phyloP scores from a whole-genome alignment of 2,329 filamentous ascomycete species.

The Colletotrichum coccodes region DNA sequence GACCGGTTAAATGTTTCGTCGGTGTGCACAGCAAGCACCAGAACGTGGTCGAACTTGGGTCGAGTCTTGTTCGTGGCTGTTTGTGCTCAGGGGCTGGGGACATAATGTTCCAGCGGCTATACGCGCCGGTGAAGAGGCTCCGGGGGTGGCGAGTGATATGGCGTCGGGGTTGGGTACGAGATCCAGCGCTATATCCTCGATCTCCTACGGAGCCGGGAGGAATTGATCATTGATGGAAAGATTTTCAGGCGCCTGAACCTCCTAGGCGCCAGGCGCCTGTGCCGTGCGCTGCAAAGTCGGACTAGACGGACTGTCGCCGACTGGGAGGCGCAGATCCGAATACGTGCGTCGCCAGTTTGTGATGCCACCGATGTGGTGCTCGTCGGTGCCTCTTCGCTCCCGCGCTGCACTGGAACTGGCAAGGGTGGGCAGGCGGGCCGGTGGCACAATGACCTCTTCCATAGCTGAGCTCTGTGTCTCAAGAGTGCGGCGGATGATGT shows the following conservation, averaged over 20 bases:
- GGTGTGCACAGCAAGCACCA: not conserved
- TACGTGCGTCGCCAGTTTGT: slow-evolving; percentile 37
- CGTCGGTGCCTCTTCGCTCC: slow-evolving; percentile 29
- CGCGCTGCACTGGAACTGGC: slow-evolving; percentile 10
- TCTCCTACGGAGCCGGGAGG: not conserved
- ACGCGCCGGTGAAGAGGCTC: not conserved
- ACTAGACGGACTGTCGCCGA: slow-evolving; percentile 39
- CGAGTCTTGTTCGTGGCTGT: not conserved
- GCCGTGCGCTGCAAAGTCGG: slow-evolving; percentile 41
- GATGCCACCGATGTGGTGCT: slow-evolving; percentile 15
- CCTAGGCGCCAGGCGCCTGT: slow-evolving; percentile 43
- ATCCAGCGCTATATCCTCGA: not conserved
- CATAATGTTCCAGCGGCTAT: not conserved
- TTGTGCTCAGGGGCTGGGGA: not conserved
- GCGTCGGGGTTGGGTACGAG: not conserved
- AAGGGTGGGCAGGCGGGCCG: not conserved
- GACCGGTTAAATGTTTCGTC: not conserved
- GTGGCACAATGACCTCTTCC: slow-evolving; percentile 2
- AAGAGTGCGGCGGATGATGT: slow-evolving; percentile 60
- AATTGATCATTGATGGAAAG: not conserved
- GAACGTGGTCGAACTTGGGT: too few species aligned
- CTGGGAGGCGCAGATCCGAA: slow-evolving; percentile 53
- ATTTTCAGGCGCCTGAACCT: not conserved
- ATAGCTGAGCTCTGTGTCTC: slow-evolving; percentile 45
- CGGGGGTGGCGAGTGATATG: not conserved